phyloP scores from a whole-genome alignment of 495 filamentous ascomycete species.

The Xylaria castorea region DNA sequence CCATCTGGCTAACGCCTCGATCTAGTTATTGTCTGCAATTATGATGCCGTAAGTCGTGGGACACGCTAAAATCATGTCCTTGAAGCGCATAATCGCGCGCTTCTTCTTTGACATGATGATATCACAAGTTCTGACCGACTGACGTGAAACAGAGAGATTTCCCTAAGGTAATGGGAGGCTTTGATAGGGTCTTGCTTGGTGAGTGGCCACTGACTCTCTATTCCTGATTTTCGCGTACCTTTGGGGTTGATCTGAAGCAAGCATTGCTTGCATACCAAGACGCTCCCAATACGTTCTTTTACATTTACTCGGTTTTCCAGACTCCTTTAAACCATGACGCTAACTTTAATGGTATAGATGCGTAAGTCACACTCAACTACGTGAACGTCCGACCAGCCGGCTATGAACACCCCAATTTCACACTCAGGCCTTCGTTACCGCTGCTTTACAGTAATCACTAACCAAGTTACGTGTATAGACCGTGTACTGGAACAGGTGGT shows the following conservation, averaged over 20 bases:
- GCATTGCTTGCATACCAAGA: neutral
- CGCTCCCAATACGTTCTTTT: neutral
- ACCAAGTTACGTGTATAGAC: slow-evolving; percentile 29
- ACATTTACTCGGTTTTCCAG: neutral
- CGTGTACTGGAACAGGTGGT: slow-evolving; percentile 56
- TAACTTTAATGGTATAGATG: slow-evolving; percentile 21
- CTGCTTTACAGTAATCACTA: neutral
- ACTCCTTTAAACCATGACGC: neutral
- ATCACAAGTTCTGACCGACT: neutral
- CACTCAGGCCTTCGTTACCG: neutral
- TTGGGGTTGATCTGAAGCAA: neutral
- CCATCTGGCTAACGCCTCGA: neutral
- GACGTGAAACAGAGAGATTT: slow-evolving; percentile 65
- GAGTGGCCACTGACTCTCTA: neutral
- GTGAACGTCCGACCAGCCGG: neutral
- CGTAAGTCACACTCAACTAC: slow-evolving; percentile 17
- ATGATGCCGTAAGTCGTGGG: slow-evolving; percentile 65
- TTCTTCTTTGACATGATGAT: neutral
- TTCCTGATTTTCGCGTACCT: neutral
- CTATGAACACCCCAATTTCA: neutral
- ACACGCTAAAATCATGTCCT: neutral
- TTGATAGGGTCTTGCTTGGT: slow-evolving; percentile 63
- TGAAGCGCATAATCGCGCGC: neutral
- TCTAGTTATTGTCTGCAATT: slow-evolving; percentile 78
- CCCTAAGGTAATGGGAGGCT: slow-evolving; percentile 91